Evolutionary conservation across 2,329 filamentous ascomycete genomes (phyloP).

Genomic region (Microcyclosporella mali): DNA sequence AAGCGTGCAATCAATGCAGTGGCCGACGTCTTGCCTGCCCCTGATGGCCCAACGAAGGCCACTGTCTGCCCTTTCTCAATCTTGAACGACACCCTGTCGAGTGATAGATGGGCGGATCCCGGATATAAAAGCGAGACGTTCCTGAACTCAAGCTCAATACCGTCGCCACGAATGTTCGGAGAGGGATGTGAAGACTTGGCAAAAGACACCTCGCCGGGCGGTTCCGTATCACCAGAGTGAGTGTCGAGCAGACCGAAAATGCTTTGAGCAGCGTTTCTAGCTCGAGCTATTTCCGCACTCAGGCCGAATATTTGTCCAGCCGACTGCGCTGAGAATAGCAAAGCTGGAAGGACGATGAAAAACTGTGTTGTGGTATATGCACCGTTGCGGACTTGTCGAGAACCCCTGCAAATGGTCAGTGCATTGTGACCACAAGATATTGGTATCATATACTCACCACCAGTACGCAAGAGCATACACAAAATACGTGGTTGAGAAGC

Average conservation of each 20-base stretch:
- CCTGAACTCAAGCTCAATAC: conserved; percentile 27
- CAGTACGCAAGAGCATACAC: conserved; percentile 46
- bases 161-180: background rate
- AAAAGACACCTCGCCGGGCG: background rate
- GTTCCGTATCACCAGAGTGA: conserved; percentile 31
- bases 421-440: too few species aligned
- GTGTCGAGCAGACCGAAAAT: conserved; percentile 39
- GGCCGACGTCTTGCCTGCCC: conserved; percentile 42
- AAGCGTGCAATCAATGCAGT: conserved; percentile 44
- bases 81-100: conserved; percentile 45
- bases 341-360: conserved; percentile 42
- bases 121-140: conserved; percentile 37
- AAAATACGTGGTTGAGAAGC: conserved; percentile 42
- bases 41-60: conserved; percentile 41
- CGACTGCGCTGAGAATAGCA: conserved; percentile 43
- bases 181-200: background rate
- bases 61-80: conserved; percentile 49
- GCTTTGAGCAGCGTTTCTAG: conserved; percentile 40
- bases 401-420: conserved; percentile 23
- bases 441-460: conserved; percentile 30
- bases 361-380: conserved; percentile 38
- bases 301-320: conserved; percentile 44
- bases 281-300: conserved; percentile 41
- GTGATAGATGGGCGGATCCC: conserved; percentile 34
- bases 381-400: conserved; percentile 39